Evolutionary conservation across 495 filamentous ascomycete genomes (phyloP).

Genomic region (Pseudotulostoma volvatum): DNA sequence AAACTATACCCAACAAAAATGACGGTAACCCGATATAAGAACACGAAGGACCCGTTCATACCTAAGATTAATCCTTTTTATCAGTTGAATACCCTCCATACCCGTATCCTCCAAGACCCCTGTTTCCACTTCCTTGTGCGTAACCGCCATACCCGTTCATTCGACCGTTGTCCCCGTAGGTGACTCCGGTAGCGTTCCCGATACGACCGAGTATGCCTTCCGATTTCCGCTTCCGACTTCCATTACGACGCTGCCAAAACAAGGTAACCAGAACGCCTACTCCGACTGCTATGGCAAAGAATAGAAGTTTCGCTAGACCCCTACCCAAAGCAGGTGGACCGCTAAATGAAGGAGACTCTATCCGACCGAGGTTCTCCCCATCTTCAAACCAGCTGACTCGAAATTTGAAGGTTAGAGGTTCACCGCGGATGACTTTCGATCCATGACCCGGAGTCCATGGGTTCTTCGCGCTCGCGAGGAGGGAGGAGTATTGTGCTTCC

Average conservation of each 20-base stretch:
- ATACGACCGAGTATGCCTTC: constrained; percentile 30
- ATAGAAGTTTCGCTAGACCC: constrained; percentile 17
- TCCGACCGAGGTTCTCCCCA: constrained; percentile 33
- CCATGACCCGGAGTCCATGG: constrained; percentile 33
- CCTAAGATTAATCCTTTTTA: constrained; percentile 34
- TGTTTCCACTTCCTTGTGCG: constrained; percentile 9
- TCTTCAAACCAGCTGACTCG: constrained; percentile 76
- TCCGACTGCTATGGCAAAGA: constrained; percentile 27
- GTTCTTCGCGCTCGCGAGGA: constrained; percentile 24
- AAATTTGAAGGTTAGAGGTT: constrained; percentile 65
- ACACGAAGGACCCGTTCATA: background rate
- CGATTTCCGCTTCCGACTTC: constrained; percentile 23
- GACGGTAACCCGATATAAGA: too few species aligned
- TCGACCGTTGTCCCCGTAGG: constrained; percentile 28
- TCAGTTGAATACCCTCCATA: constrained; percentile 37
- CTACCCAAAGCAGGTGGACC: constrained; percentile 3
- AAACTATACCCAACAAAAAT: too few species aligned
- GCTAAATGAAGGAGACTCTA: constrained; percentile 26
- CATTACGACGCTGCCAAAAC: constrained; percentile 26
- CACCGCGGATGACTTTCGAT: constrained; percentile 66
- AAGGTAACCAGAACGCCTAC: constrained; percentile 24
- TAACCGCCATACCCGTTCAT: constrained; percentile 39
- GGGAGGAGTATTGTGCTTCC: constrained; percentile 18
- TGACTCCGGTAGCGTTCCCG: constrained; percentile 20
- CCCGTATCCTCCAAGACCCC: constrained; percentile 15